Base-by-base conservation (phyloP, 345 rosid genomes). In the Gossypioides kirkii region DNA sequence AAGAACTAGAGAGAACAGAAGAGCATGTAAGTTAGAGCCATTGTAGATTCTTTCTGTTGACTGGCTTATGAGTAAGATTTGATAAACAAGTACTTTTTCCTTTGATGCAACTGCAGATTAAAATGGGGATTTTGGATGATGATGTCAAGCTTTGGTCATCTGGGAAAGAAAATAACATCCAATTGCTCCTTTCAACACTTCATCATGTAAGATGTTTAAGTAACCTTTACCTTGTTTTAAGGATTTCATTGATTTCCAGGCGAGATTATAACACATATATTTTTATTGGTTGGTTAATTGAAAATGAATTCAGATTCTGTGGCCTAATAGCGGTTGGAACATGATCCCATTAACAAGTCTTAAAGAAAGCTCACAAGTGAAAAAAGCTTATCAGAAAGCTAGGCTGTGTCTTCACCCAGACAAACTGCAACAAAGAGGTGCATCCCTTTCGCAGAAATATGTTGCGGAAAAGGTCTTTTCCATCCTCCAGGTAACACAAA, bases 341-440 rank as follows among this genome's bases (percentile, higher is more conserved):
- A 84, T 86, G 10, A 78, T 86, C 68, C 74, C 93, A n/a, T 43
- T 88, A 14, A 77, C 89, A 25, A 85, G 78, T 80, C 89, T 92
- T 6, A 72, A 76, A 71, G 95, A 89, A 26, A 86, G 91, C 66
- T 82, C 92, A 59, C 91, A 89, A 23, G 97, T 94, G 63, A 92
- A 89, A 82, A 94, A 87, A 81, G 97, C 95, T 72, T 92, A 94
- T 74, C 98, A 92, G 80, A 90, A 86, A 81, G 97, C 97, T 56
- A 84, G 97, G 77, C 84, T 90, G 60, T 94, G 98, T 75, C 92
- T 94, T 75, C 98, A 94, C 78, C 98, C 98, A 1, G 97, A 90
- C 81, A 92, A 90, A 79, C 76, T 94, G 46, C 98, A 92, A 73
- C 98, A 94, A 76, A 84, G 94, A 82, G 89, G 94, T 74, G 89